Conservation (phyloP, 2,329 filamentous ascomycete species). For the Alternaria postmessia region DNA sequence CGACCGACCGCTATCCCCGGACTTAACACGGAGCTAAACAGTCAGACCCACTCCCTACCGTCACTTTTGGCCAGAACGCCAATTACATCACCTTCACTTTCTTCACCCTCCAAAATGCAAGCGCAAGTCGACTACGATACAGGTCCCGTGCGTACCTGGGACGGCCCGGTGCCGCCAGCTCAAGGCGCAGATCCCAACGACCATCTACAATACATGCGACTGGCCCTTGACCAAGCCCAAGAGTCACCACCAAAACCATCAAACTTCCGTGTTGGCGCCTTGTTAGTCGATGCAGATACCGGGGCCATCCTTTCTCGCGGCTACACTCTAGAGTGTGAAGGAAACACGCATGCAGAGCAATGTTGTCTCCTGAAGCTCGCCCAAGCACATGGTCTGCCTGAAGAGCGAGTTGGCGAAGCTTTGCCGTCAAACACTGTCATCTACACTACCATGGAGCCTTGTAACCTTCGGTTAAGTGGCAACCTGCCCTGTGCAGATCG, state of each 20-base stretch:
- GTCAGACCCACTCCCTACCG: conserved; percentile 3
- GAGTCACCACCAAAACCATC: conserved; percentile 85
- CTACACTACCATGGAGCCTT: conserved; percentile 95
- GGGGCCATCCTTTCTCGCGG: conserved; percentile 76
- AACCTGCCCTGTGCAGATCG: conserved; percentile 81
- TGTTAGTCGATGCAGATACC: conserved; percentile 71
- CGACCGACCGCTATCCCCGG: conserved; percentile 31
- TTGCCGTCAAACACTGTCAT: conserved; percentile 67
- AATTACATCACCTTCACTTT: conserved; percentile 15
- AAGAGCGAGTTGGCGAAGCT: conserved; percentile 63
- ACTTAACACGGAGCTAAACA: conserved; percentile 28
- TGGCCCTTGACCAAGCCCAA: conserved; percentile 77
- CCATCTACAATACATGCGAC: conserved; percentile 65
- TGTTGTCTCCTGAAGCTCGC: conserved; percentile 82
- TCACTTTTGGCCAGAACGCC: conserved; percentile 6
- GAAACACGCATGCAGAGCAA: conserved; percentile 97
- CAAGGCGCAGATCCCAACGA: conserved; percentile 35
- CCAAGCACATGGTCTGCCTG: conserved; percentile 49
- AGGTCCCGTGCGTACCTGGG: conserved; percentile 31
- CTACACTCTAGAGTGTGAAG: conserved; percentile 87
- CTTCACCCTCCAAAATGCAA: conserved; percentile 28
- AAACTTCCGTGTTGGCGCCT: conserved; percentile 93
- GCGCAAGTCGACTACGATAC: conserved; percentile 26
- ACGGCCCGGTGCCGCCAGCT: conserved; percentile 27
- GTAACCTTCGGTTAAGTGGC: conserved; percentile 75